A percentile compares a stretch with the other conserved stretches of the same genome.
These are phyloP conservation scores for Trichoderma afroharzianum DNA, from an alignment of 2,329 filamentous ascomycete species.

Conservation along the genomic window DNA sequence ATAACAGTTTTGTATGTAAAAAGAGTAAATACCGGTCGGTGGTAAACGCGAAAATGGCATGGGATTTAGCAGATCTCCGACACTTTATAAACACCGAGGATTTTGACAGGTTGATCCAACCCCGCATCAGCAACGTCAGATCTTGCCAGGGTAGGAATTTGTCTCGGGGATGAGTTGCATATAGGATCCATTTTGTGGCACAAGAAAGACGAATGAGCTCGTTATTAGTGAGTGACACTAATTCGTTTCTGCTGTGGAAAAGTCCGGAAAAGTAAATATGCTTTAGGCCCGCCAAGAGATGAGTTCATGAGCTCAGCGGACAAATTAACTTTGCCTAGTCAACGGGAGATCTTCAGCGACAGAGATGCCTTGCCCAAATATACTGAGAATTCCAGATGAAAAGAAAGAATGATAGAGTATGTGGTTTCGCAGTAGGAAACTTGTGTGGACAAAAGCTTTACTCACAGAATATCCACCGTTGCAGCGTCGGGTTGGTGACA, in stretches of 20 bases:
- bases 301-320: neutral
- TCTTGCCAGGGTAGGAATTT: neutral
- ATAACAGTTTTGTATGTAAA: neutral
- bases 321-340: neutral
- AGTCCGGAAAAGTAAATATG: neutral
- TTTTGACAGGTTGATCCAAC: neutral
- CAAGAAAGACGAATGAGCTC: neutral
- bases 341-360: conserved; percentile 5
- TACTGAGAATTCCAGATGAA: neutral
- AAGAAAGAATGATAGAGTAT: neutral
- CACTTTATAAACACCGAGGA: neutral
- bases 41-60: neutral
- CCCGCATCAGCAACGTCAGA: conserved; percentile 16
- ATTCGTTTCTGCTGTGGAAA: neutral
- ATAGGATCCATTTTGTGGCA: neutral
- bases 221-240: neutral
- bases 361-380: neutral
- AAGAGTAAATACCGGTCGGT: neutral
- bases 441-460: neutral
- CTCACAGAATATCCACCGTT: neutral
- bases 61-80: neutral
- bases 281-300: neutral
- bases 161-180: neutral
- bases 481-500: neutral
- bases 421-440: no score